Conservation (phyloP, 2,329 filamentous ascomycete genomes). For the Escovopsis sp. region DNA sequence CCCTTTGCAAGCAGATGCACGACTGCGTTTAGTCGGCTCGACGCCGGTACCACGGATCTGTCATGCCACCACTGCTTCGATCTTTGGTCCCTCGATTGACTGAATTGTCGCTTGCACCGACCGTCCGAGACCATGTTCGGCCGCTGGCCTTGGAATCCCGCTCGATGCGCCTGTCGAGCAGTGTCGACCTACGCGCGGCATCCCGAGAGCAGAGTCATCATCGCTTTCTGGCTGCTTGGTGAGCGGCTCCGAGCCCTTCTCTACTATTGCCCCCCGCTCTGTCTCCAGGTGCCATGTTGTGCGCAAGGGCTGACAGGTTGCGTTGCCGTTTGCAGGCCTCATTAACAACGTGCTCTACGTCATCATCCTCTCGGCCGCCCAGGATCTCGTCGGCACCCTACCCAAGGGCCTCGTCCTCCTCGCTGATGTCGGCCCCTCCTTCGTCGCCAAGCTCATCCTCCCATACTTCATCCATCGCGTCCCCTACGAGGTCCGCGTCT, state of each 20-base stretch:
- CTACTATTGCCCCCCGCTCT: no score
- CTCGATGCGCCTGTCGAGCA: no score
- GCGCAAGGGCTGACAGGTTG: constrained; percentile 4
- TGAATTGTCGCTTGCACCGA: no score
- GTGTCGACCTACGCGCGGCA: constrained; percentile 40
- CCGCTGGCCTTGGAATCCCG: constrained; percentile 14
- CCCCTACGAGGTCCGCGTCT: constrained; percentile 62
- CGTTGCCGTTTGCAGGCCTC: constrained; percentile 15
- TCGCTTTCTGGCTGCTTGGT: constrained; percentile 94
- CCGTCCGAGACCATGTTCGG: constrained; percentile 16
- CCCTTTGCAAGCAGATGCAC: no score
- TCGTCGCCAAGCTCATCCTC: constrained; percentile 72
- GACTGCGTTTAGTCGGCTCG: no score
- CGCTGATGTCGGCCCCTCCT: constrained; percentile 81
- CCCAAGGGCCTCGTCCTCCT: constrained; percentile 90
- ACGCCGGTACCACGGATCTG: no score
- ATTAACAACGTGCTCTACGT: constrained; percentile 99
- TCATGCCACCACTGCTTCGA: no score
- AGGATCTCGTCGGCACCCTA: constrained; percentile 84
- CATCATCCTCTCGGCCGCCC: constrained; percentile 85
- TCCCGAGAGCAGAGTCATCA: constrained; percentile 54
- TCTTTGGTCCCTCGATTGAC: no score
- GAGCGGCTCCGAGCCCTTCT: constrained; percentile 7
- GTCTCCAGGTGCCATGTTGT: neutral
- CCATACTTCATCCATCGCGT: constrained; percentile 89